phyloP scores from a whole-genome alignment of 2,329 filamentous ascomycete genomes.

The Fusarium albosuccineum region DNA sequence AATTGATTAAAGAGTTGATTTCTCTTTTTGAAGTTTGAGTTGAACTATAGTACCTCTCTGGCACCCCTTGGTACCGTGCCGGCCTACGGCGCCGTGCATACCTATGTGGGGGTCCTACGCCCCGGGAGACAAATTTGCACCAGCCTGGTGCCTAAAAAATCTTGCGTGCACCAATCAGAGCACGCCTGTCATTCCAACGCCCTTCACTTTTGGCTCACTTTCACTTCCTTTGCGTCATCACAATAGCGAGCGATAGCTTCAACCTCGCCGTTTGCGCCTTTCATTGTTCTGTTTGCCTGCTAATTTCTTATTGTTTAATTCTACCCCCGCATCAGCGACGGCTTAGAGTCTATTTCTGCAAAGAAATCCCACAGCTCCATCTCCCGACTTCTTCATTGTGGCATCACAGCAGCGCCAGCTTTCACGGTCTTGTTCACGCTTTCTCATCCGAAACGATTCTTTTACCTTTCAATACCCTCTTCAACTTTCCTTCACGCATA shows the following conservation, averaged over 20 bases:
- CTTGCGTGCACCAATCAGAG: constrained; percentile 31
- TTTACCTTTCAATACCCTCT: neutral
- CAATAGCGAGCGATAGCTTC: constrained; percentile 3
- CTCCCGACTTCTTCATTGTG: constrained; percentile 2
- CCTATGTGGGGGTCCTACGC: too few relatives aligned
- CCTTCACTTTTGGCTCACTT: constrained; percentile 17
- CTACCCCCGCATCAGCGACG: neutral
- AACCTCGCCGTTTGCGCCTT: constrained; percentile 6
- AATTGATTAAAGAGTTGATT: too few relatives aligned
- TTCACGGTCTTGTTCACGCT: constrained; percentile 16
- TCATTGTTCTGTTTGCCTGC: neutral
- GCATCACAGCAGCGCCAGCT: constrained; percentile 7
- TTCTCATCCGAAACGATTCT: neutral
- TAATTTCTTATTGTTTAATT: neutral
- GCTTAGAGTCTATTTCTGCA: neutral
- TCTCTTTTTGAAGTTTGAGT: too few relatives aligned
- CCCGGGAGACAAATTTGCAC: neutral
- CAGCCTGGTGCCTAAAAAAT: constrained; percentile 33
- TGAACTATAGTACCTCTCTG: too few relatives aligned
- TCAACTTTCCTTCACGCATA: neutral
- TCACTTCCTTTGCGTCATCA: constrained; percentile 38
- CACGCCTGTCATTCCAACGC: constrained; percentile 9
- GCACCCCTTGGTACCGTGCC: too few relatives aligned
- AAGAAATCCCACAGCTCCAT: neutral
- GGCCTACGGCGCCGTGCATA: too few relatives aligned